Evolutionary conservation across 805 yeast species (phyloP).

Genomic region (Maudiozyma turicensis): DNA sequence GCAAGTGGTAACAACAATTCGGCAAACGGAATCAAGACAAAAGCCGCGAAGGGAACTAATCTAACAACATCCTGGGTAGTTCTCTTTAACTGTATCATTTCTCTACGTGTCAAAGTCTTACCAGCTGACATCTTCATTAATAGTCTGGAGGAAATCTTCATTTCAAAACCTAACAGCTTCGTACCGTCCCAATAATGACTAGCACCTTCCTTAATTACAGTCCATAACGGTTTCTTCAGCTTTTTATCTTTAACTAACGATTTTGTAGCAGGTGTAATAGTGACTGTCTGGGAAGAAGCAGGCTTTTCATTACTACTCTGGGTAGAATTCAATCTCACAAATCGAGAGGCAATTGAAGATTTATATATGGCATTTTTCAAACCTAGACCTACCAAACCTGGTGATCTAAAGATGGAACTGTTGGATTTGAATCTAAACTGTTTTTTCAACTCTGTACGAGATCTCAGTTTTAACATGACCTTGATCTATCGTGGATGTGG

Average conservation of each 20-base stretch:
- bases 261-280: constrained; percentile 4
- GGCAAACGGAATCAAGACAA: constrained; percentile 86
- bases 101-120: constrained; percentile 85
- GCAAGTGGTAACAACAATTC: constrained; percentile 86
- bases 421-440: background rate
- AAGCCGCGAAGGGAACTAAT: constrained; percentile 86
- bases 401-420: no score
- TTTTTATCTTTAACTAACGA: background rate
- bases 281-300: background rate
- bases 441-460: background rate
- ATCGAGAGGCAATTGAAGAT: background rate
- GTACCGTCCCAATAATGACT: constrained; percentile 95
- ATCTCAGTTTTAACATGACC: background rate
- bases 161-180: constrained; percentile 81
- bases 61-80: constrained; percentile 80
- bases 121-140: constrained; percentile 79
- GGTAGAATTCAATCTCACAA: background rate
- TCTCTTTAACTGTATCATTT: constrained; percentile 75
- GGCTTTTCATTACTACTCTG: background rate
- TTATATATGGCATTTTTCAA: no score
- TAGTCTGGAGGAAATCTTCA: constrained; percentile 73
- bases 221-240: constrained; percentile 45
- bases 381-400: no score
- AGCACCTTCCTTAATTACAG: constrained; percentile 77
- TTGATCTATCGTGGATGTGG: background rate